Base-by-base conservation (phyloP, 2,329 filamentous ascomycete species). In the Zasmidium angulare region DNA sequence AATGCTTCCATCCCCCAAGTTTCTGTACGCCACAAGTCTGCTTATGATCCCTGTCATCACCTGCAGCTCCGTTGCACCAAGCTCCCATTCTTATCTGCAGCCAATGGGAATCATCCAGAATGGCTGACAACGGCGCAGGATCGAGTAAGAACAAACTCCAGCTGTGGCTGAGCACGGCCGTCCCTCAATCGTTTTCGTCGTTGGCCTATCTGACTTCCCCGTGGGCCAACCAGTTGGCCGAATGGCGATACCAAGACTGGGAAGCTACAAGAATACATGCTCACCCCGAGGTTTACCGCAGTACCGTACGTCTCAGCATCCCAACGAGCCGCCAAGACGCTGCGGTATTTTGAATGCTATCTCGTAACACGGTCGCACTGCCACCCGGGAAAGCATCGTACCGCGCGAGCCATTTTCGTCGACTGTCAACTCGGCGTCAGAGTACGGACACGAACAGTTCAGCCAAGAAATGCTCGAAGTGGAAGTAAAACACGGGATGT, bases 341-440 rank as follows among this genome's bases (percentile, higher is more conserved):
- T 50, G 49, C 21, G 49, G 23, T 31, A 51, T 31, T 51, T 51
- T 2, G 22, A n/a, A 31, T 51, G 31, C 29, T 31, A 22, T 55
- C 53, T 55, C 53, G 53, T 48, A 48, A 55, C 24, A 55, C 22
- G 21, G 21, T 19, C 53, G n/a, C 24, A 48, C 21, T 24, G 53
- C 53, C 43, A 26, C 52, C 21, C 36, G 36, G 36, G 36, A 43
- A 43, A 43, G 36, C 36, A 43, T 43, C 36, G 36, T 43, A 43
- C 36, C 36, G 36, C 36, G 36, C 12, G 36, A 17, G 26, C 26
- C 12, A 19, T 43, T 43, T 14, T 43, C 36, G 3, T 17, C 14
- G 36, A 17, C 9, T 17, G 36, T 43, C 36, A 17, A 17, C 7
- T 43, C 36, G 36, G 36, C 36, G n/a, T 43, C 36, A 43, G 36